These are phyloP conservation scores for Macroventuria anomochaeta DNA, from an alignment of 2,329 filamentous ascomycete species.

Conservation along the genomic window DNA sequence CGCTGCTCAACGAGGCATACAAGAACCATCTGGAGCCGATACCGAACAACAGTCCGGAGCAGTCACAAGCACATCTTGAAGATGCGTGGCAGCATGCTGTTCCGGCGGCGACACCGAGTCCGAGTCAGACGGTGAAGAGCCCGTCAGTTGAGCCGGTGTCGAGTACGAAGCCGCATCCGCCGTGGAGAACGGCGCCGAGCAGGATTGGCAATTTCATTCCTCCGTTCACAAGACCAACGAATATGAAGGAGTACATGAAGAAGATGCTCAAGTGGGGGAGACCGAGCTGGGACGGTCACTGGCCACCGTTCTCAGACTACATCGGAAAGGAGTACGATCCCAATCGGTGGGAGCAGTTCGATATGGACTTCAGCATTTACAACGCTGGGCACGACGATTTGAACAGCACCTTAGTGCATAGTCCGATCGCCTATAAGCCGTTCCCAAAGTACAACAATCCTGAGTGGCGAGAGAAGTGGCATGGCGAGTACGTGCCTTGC, in stretches of 20 bases:
- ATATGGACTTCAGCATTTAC: slow-evolving; percentile 49
- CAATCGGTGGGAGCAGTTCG: slow-evolving; percentile 57
- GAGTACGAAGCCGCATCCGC: slow-evolving; percentile 24
- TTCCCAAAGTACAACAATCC: slow-evolving; percentile 73
- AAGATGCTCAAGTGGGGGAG: slow-evolving; percentile 53
- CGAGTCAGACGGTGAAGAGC: slow-evolving; percentile 12
- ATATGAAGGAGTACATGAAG: slow-evolving; percentile 49
- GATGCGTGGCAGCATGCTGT: slow-evolving; percentile 32
- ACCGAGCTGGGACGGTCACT: slow-evolving; percentile 49
- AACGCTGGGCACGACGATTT: slow-evolving; percentile 44
- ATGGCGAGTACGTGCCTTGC: slow-evolving; percentile 68
- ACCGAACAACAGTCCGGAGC: slow-evolving; percentile 15
- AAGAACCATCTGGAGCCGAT: slow-evolving; percentile 24
- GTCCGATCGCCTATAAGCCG: slow-evolving; percentile 68
- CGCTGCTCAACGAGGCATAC: slow-evolving; percentile 25
- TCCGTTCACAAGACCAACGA: slow-evolving; percentile 24
- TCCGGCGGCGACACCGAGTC: slow-evolving; percentile 12
- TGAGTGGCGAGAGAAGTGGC: slow-evolving; percentile 63
- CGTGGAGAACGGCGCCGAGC: slow-evolving; percentile 34
- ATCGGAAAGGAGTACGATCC: slow-evolving; percentile 54
- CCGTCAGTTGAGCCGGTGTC: slow-evolving; percentile 10
- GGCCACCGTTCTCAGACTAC: slow-evolving; percentile 55
- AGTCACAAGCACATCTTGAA: slow-evolving; percentile 25
- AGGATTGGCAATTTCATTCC: slow-evolving; percentile 25
- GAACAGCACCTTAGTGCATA: slow-evolving; percentile 28